These are phyloP conservation scores for Lactarius trivialis DNA, from an alignment of 768 basidiomycete species.

Conservation along the genomic window DNA sequence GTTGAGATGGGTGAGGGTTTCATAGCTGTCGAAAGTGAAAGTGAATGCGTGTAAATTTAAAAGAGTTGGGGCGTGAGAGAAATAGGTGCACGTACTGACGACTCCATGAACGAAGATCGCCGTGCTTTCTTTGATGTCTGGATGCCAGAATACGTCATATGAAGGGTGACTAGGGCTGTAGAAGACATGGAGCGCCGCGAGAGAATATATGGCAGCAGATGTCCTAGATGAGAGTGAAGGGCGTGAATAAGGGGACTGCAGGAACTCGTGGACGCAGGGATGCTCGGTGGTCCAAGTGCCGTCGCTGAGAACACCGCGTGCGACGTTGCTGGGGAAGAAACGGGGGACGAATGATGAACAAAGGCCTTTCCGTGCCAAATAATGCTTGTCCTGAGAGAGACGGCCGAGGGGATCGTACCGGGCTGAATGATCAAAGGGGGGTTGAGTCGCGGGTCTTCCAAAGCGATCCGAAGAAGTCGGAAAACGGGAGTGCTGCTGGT, in stretches of 20 bases:
- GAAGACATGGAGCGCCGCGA: conserved; percentile 19
- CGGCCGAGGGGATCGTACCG: conserved; percentile 22
- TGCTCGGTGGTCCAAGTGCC: conserved; percentile 21
- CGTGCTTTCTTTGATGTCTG: conserved; percentile 15
- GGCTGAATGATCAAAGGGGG: background rate
- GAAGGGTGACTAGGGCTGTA: conserved; percentile 21
- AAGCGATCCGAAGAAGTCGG: conserved; percentile 15
- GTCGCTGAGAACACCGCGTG: conserved; percentile 22
- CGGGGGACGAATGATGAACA: conserved; percentile 6
- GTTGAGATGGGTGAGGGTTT: conserved; percentile 17
- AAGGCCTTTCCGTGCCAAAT: conserved; percentile 5
- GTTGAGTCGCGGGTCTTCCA: background rate
- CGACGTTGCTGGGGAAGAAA: conserved; percentile 7
- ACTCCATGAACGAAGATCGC: conserved; percentile 18
- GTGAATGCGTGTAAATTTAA: background rate
- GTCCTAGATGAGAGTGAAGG: conserved; percentile 8
- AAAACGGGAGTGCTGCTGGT: conserved; percentile 5
- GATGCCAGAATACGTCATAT: conserved; percentile 21
- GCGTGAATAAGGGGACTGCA: conserved; percentile 13
- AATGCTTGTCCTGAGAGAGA: conserved; percentile 9
- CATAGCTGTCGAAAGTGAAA: conserved; percentile 5
- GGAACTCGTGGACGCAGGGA: conserved; percentile 18
- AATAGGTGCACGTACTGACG: conserved; percentile 17
- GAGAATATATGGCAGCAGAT: conserved; percentile 20
- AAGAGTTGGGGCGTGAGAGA: background rate